phyloP scores from a whole-genome alignment of 2,329 filamentous ascomycete species.

The Aureobasidium zeae region DNA sequence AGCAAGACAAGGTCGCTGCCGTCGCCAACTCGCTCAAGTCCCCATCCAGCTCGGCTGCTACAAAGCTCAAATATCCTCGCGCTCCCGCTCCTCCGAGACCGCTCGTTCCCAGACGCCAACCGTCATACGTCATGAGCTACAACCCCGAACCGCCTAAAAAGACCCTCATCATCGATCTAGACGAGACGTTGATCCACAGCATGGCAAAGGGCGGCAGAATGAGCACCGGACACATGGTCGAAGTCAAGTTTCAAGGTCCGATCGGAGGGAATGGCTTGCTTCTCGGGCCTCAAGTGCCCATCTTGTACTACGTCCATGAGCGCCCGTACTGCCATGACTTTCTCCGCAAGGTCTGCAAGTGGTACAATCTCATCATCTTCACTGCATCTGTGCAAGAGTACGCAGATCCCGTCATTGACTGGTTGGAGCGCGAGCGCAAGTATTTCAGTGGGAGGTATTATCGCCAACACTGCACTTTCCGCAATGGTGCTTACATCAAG shows the following conservation, averaged over 20 bases:
- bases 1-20: slow-evolving; percentile 33
- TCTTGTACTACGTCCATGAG: slow-evolving; percentile 98
- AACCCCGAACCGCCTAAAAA: slow-evolving; percentile 62
- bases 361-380: slow-evolving; percentile 96
- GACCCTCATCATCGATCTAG: slow-evolving; percentile 88
- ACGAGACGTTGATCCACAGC: slow-evolving; percentile 96
- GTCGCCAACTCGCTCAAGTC: slow-evolving; percentile 78
- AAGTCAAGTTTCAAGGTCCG: slow-evolving; percentile 54
- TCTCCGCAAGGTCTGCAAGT: slow-evolving; percentile 83
- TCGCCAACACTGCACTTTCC: slow-evolving; percentile 90
- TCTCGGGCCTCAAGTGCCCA: slow-evolving; percentile 81
- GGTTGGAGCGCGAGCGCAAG: slow-evolving; percentile 92
- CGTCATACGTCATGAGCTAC: slow-evolving; percentile 64
- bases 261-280: slow-evolving; percentile 58
- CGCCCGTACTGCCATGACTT: slow-evolving; percentile 96
- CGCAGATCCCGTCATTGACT: slow-evolving; percentile 96
- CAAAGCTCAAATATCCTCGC: slow-evolving; percentile 71
- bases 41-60: slow-evolving; percentile 69
- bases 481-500: slow-evolving; percentile 96
- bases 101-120: slow-evolving; percentile 77
- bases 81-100: slow-evolving; percentile 82
- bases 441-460: slow-evolving; percentile 93
- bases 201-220: slow-evolving; percentile 94
- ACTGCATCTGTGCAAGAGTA: slow-evolving; percentile 98
- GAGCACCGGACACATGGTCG: slow-evolving; percentile 97